These are phyloP conservation scores for Lactifluus volemus DNA, from an alignment of 768 basidiomycete genomes.

Conservation along the genomic window DNA sequence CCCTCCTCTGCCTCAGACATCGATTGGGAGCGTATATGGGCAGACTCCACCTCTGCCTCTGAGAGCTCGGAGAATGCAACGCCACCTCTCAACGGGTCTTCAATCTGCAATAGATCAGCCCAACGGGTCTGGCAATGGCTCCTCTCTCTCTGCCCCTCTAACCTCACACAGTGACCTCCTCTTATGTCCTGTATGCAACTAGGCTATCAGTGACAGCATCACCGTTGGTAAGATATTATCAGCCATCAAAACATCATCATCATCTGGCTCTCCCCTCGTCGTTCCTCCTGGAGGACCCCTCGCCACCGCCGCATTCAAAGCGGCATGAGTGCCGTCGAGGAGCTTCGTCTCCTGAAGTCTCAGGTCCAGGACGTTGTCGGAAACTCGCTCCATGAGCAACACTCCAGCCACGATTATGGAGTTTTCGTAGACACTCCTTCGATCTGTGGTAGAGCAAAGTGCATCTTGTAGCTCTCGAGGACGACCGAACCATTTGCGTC, in stretches of 20 bases:
- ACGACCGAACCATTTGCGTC: neutral
- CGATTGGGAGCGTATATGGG: slow-evolving; percentile 51
- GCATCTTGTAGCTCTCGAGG: neutral
- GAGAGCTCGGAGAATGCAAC: slow-evolving; percentile 66
- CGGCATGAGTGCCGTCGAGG: slow-evolving; percentile 57
- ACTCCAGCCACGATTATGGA: neutral
- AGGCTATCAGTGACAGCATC: slow-evolving; percentile 10
- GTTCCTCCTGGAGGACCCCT: slow-evolving; percentile 43
- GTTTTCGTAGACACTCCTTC: neutral
- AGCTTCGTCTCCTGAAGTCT: slow-evolving; percentile 65
- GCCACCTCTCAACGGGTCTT: slow-evolving; percentile 43
- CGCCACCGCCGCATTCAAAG: slow-evolving; percentile 41
- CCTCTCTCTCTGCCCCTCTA: slow-evolving; percentile 17
- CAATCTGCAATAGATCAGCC: neutral
- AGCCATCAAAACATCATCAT: neutral
- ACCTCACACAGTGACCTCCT: slow-evolving; percentile 15
- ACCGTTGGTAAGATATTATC: slow-evolving; percentile 2
- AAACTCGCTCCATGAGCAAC: too few relatives aligned
- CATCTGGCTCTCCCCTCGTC: slow-evolving; percentile 13
- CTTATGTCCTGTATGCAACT: slow-evolving; percentile 17
- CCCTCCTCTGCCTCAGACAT: slow-evolving; percentile 23
- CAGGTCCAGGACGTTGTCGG: slow-evolving; percentile 65
- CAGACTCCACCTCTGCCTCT: slow-evolving; percentile 51
- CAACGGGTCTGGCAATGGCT: neutral
- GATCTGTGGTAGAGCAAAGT: neutral